Conservation (phyloP, 2,329 filamentous ascomycete species). For the Verticillium nubilum region DNA sequence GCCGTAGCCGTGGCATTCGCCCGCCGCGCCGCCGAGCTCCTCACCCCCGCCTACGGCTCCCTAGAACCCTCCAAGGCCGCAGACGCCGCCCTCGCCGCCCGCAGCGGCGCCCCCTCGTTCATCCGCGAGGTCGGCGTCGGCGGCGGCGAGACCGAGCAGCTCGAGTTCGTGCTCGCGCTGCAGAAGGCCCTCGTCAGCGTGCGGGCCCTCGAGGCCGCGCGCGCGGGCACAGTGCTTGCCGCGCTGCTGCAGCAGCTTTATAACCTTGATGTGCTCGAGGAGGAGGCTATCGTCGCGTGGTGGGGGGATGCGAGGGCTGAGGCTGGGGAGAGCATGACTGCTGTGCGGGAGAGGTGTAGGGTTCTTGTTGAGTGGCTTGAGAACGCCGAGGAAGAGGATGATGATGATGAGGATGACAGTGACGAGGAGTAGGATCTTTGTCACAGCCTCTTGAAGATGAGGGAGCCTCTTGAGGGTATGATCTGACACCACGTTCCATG, state of each 20-base stretch:
- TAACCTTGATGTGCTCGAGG: slow-evolving; percentile 76
- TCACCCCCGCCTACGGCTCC: slow-evolving; percentile 41
- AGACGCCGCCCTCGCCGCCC: slow-evolving; percentile 51
- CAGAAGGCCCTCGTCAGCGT: slow-evolving; percentile 71
- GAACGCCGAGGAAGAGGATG: slow-evolving; percentile 68
- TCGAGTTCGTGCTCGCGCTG: slow-evolving; percentile 76
- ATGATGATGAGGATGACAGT: slow-evolving; percentile 48
- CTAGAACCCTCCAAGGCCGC: slow-evolving; percentile 61
- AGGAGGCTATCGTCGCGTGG: slow-evolving; percentile 85
- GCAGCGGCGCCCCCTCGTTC: slow-evolving; percentile 49
- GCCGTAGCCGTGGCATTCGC: slow-evolving; percentile 83
- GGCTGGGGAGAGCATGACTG: slow-evolving; percentile 54
- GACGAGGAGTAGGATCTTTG: slow-evolving; percentile 12
- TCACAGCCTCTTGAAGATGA: neutral
- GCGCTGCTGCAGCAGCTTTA: slow-evolving; percentile 81
- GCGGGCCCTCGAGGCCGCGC: slow-evolving; percentile 48
- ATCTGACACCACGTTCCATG: no score
- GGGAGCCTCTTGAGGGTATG: neutral
- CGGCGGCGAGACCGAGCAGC: slow-evolving; percentile 68
- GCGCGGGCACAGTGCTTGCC: slow-evolving; percentile 61
- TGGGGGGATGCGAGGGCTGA: slow-evolving; percentile 70
- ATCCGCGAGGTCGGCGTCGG: slow-evolving; percentile 55
- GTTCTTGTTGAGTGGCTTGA: slow-evolving; percentile 81
- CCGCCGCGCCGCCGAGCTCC: slow-evolving; percentile 69
- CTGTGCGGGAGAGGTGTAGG: slow-evolving; percentile 67